Conservation (phyloP, 2,329 filamentous ascomycete genomes). For the Phaeosphaeriaceae sp. region DNA sequence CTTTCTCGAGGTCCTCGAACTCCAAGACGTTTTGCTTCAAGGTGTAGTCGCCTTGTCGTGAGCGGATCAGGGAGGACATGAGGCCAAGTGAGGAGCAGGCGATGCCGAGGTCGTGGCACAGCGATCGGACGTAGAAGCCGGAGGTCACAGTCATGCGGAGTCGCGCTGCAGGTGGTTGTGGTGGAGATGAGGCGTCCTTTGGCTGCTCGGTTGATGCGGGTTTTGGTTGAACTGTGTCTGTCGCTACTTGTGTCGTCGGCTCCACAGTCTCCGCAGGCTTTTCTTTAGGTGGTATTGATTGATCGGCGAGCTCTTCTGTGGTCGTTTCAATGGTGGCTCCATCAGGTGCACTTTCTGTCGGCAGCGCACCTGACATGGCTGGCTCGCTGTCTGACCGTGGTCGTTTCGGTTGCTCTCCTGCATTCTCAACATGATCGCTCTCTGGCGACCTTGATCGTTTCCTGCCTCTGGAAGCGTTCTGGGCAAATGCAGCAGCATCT, state of each 20-base stretch:
- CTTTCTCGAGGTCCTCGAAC: slow-evolving; percentile 76
- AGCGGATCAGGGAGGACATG: slow-evolving; percentile 85
- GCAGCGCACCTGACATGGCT: slow-evolving; percentile 43
- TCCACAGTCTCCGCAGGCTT: slow-evolving; percentile 2
- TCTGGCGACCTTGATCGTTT: slow-evolving; percentile 32
- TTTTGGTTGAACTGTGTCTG: neutral
- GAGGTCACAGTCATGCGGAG: slow-evolving; percentile 93
- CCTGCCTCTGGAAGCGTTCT: slow-evolving; percentile 26
- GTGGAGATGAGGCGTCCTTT: neutral
- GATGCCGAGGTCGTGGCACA: slow-evolving; percentile 88
- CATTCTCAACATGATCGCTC: slow-evolving; percentile 13
- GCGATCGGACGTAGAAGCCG: slow-evolving; percentile 93
- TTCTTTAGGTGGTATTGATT: neutral
- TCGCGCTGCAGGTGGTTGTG: slow-evolving; percentile 70
- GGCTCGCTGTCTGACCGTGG: slow-evolving; percentile 37
- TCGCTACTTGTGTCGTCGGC: neutral
- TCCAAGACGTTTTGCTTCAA: slow-evolving; percentile 76
- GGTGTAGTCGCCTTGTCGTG: slow-evolving; percentile 80
- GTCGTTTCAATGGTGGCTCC: neutral
- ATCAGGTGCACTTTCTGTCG: slow-evolving; percentile 15
- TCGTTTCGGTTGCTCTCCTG: slow-evolving; percentile 30
- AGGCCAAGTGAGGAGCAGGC: slow-evolving; percentile 81
- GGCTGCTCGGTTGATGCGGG: neutral
- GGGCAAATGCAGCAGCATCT: slow-evolving; percentile 24
- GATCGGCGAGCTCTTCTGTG: neutral